phyloP scores from a whole-genome alignment of 768 basidiomycete genomes.

The Mycena haematopus region DNA sequence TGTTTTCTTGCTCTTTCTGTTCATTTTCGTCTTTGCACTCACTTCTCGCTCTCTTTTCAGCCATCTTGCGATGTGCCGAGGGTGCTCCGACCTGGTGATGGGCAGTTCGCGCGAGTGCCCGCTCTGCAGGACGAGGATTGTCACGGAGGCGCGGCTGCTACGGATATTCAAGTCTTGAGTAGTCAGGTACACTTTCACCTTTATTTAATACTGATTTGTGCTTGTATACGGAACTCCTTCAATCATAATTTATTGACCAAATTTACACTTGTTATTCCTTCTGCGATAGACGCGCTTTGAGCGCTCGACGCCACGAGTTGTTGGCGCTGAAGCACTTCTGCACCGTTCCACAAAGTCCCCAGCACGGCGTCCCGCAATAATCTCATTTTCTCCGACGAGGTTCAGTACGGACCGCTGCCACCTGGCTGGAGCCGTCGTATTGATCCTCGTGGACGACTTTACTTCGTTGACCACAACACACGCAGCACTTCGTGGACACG shows the following conservation, averaged over 20 bases:
- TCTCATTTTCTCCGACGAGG: slow-evolving; percentile 88
- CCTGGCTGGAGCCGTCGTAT: slow-evolving; percentile 96
- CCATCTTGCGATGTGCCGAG: slow-evolving; percentile 79
- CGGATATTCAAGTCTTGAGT: slow-evolving; percentile 66
- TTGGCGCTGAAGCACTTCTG: too few species aligned
- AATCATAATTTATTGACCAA: too few species aligned
- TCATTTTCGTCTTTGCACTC: too few species aligned
- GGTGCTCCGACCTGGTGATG: slow-evolving; percentile 83
- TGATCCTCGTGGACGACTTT: slow-evolving; percentile 93
- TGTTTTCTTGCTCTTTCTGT: slow-evolving; percentile 33
- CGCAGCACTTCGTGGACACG: slow-evolving; percentile 81
- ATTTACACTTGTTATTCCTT: too few species aligned
- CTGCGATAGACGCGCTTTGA: too few species aligned
- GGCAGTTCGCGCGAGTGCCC: slow-evolving; percentile 85
- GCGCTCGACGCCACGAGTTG: too few species aligned
- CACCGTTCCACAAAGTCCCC: slow-evolving; percentile 38
- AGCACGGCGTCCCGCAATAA: slow-evolving; percentile 61
- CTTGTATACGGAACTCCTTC: too few species aligned
- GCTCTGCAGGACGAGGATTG: slow-evolving; percentile 86
- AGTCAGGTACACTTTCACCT: too few species aligned
- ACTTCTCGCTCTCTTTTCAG: slow-evolving; percentile 35
- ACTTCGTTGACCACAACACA: slow-evolving; percentile 84
- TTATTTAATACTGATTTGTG: too few species aligned
- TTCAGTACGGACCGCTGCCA: slow-evolving; percentile 92
- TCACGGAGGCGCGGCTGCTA: slow-evolving; percentile 81